Conservation (phyloP, 306 rosid genomes). For the Vigna radiata region DNA sequence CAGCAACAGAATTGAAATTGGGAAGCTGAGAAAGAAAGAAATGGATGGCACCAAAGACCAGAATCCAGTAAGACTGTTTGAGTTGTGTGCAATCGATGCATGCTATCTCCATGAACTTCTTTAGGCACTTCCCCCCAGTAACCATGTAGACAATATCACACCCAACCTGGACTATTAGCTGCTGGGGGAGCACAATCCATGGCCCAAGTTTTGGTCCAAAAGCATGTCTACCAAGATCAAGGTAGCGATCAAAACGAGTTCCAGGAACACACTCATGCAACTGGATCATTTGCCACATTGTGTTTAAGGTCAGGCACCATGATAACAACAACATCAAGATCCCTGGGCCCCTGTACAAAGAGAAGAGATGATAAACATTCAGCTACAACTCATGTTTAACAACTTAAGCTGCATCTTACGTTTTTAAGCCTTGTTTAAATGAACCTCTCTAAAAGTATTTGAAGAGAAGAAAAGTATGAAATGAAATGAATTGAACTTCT, state of each 20-base stretch:
- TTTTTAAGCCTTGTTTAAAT: not conserved
- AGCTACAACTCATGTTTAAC: not conserved
- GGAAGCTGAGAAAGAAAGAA: conserved; percentile 97
- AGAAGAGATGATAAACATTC: not conserved
- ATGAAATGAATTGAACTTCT: too few species aligned
- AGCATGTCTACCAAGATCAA: conserved; percentile 87
- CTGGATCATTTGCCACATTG: conserved; percentile 97
- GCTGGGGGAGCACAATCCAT: conserved; percentile 92
- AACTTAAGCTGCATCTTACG: not conserved
- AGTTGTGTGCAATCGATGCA: conserved; percentile 75
- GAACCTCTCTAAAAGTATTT: not conserved
- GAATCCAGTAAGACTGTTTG: conserved; percentile 82
- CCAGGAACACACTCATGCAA: conserved; percentile 94
- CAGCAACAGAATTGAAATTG: conserved; percentile 91
- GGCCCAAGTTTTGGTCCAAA: conserved; percentile 90
- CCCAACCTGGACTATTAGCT: conserved; percentile 87
- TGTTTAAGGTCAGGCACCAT: conserved; percentile 87
- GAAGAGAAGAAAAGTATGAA: not conserved
- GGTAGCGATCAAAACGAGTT: conserved; percentile 81
- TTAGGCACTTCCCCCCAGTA: conserved; percentile 84
- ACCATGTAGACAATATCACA: conserved; percentile 91
- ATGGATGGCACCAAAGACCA: conserved; percentile 80
- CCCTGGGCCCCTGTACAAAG: conserved; percentile 89
- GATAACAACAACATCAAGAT: conserved; percentile 65
- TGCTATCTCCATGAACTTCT: conserved; percentile 83